Evolutionary conservation across 2,329 filamentous ascomycete species (phyloP), one percentile per base, ranked within the genome.

Genomic region (Daldinia eschscholtzii): DNA sequence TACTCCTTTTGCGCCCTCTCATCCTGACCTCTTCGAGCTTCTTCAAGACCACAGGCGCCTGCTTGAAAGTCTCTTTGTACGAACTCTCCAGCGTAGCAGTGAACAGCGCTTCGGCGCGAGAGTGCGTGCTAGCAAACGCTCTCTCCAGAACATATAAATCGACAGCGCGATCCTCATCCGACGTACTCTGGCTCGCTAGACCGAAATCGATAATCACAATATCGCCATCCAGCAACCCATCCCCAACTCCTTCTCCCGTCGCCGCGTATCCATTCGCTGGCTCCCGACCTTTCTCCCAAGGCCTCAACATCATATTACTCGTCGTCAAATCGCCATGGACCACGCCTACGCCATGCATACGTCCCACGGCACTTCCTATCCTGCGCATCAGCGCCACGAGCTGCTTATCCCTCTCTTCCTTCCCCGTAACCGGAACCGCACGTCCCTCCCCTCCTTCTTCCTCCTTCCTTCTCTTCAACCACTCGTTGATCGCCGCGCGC

Each of bases 251-350:
- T 1, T 60, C 71, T 64, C 26, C 65, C 1, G 20, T 23, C 20
- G 20, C 30, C 30, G 67, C 60, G 37, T 72, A 44, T 10, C 65
- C 64, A 5, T 65, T 65, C 18, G 67, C 48, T 6, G 48, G 66
- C 48, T n/a, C 73, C 70, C 44, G 70, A 28, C 61, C 74, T 61
- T 67, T 66, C 58, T 70, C 70, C 71, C 72, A 76, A 13, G 85
- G 84, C 67, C 88, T 80, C 73, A 98, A 79, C 91, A 99, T 98
- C 83, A 99, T 86, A 81, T 99, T 99, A 82, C 94, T 98, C 71
- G 94, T 99, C 68, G 96, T 99, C 82, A 99, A 81, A 82, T 99
- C 96, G 44, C 96, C 96, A 82, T 99, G 96, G 66, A 97, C 90
- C 63, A 98, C 88, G 15, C 95, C 95, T n/a, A 89, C 86, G 61